phyloP scores from a whole-genome alignment of 192 early-diverging fungal genomes.

The Dissophora ornata region DNA sequence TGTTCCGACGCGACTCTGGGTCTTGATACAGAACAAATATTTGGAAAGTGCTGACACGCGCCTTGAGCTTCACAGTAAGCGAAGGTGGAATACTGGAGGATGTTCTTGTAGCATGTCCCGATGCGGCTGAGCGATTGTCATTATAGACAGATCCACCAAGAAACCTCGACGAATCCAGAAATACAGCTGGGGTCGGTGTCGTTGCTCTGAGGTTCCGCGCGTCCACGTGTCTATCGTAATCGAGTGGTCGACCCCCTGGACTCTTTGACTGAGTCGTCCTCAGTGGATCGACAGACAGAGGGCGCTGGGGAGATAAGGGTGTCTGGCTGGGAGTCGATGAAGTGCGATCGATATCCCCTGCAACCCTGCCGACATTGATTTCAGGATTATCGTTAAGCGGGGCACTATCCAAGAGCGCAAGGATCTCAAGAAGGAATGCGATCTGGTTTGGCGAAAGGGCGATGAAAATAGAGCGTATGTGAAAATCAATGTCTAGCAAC shows the following conservation, averaged over 20 bases:
- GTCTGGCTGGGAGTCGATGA: not conserved
- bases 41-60: slow-evolving; percentile 47
- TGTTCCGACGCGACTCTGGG: slow-evolving; percentile 17
- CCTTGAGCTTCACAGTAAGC: slow-evolving; percentile 51
- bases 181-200: slow-evolving; percentile 12
- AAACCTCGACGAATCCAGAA: slow-evolving; percentile 39
- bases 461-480: slow-evolving; percentile 49
- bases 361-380: not conserved
- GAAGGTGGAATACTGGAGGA: slow-evolving; percentile 1
- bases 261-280: slow-evolving; percentile 7
- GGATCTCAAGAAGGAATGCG: slow-evolving; percentile 57
- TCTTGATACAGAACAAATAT: slow-evolving; percentile 56
- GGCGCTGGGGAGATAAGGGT: slow-evolving; percentile 23
- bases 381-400: not conserved
- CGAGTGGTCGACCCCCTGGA: slow-evolving; percentile 18
- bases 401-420: slow-evolving; percentile 24
- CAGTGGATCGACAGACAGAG: not conserved
- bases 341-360: not conserved
- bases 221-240: slow-evolving; percentile 5
- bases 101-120: not conserved
- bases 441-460: slow-evolving; percentile 58
- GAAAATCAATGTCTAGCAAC: slow-evolving; percentile 56
- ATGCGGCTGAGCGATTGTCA: slow-evolving; percentile 15
- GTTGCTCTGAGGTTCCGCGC: not conserved
- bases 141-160: slow-evolving; percentile 25